These are phyloP conservation scores for Ustanciosporium gigantosporum DNA, from an alignment of 1,284 basidiomycete genomes.

Conservation along the genomic window DNA sequence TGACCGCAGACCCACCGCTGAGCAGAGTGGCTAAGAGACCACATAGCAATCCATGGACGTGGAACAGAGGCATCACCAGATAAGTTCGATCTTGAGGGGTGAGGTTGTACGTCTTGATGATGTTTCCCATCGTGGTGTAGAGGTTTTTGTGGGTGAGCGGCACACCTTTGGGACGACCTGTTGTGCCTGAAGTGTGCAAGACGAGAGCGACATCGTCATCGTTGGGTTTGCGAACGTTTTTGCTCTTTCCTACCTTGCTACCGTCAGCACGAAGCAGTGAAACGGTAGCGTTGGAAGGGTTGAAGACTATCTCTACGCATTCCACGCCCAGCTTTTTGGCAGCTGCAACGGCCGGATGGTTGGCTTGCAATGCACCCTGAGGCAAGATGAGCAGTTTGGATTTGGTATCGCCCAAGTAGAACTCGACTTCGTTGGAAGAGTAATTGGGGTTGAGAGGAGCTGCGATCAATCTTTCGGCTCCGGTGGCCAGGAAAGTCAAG, in stretches of 20 bases:
- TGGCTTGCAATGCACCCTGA: conserved; percentile 34
- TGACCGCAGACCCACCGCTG: conserved; percentile 68
- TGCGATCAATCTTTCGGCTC: conserved; percentile 59
- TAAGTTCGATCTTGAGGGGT: conserved; percentile 62
- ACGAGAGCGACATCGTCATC: conserved; percentile 64
- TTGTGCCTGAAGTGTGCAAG: conserved; percentile 69
- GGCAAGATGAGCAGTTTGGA: conserved; percentile 58
- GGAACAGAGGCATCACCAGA: conserved; percentile 73
- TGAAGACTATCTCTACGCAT: conserved; percentile 56
- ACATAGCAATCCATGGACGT: conserved; percentile 71
- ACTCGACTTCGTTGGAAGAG: conserved; percentile 60
- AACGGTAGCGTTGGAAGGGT: conserved; percentile 34
- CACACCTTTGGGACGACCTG: conserved; percentile 66
- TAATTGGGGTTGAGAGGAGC: conserved; percentile 64
- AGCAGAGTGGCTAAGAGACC: conserved; percentile 69
- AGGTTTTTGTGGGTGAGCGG: conserved; percentile 69
- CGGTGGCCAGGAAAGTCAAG: conserved; percentile 61
- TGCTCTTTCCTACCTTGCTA: conserved; percentile 9
- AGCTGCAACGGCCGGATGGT: conserved; percentile 38
- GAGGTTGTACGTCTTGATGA: conserved; percentile 65
- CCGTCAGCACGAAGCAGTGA: conserved; percentile 37
- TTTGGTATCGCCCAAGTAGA: conserved; percentile 62
- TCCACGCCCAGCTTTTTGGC: conserved; percentile 47
- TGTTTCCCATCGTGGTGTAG: conserved; percentile 68
- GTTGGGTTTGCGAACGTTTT: conserved; percentile 22